Evolutionary conservation across 345 rosid genomes (phyloP).

Genomic region (Eucalyptus marginata): DNA sequence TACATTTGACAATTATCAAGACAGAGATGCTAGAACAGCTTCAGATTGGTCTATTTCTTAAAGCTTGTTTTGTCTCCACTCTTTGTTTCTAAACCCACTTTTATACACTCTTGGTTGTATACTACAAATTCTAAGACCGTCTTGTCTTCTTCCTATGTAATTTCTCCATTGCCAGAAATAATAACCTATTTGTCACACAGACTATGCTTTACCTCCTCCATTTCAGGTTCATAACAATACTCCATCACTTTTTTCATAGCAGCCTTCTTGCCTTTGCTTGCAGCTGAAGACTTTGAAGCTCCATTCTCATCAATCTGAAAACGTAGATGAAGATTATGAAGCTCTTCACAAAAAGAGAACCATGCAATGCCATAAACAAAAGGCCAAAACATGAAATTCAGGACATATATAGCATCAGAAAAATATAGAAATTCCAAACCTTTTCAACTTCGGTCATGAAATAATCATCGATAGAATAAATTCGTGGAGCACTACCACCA

Average conservation of each 20-base stretch:
- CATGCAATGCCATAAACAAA: not conserved
- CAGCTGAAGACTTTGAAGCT: conserved; percentile 37
- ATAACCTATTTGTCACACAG: not conserved
- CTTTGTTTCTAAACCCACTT: not conserved
- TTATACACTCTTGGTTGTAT: not conserved
- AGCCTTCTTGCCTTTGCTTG: conserved; percentile 59
- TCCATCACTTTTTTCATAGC: conserved; percentile 67
- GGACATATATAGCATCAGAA: not conserved
- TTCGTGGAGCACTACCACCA: conserved; percentile 85
- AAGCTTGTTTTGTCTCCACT: not conserved
- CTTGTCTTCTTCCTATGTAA: not conserved
- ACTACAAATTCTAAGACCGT: not conserved
- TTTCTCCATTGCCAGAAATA: not conserved
- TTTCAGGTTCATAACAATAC: conserved; percentile 93
- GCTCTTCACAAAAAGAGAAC: not conserved
- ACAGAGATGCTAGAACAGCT: not conserved
- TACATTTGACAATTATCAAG: not conserved
- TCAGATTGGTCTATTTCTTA: not conserved
- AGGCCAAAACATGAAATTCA: not conserved
- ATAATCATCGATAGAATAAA: conserved; percentile 96
- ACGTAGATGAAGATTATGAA: not conserved
- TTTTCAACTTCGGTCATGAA: conserved; percentile 97
- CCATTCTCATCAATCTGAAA: conserved; percentile 65
- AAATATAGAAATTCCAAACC: conserved; percentile 20
- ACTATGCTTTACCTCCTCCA: conserved; percentile 74